Conservation (phyloP, 2,329 filamentous ascomycete species). For the Colletotrichum sp. region DNA sequence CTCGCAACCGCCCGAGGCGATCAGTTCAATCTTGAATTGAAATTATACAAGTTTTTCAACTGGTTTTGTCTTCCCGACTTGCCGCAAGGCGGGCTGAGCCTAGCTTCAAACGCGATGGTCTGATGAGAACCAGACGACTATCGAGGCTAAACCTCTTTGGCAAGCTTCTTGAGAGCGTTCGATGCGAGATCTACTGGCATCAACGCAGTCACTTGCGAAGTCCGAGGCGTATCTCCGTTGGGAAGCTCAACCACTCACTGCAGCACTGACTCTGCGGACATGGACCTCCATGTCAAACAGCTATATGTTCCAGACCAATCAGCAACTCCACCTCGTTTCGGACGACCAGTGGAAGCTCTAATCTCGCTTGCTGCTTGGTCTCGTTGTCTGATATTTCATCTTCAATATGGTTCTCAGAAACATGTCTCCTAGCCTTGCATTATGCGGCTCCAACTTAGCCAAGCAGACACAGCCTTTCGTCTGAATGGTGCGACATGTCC, state of each 20-base stretch:
- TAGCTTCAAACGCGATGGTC: background rate
- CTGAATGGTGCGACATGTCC: constrained; percentile 11
- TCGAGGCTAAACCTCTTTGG: background rate
- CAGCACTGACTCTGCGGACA: background rate
- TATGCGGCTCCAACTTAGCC: background rate
- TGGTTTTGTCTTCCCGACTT: background rate
- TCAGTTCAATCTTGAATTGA: background rate
- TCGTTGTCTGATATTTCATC: background rate
- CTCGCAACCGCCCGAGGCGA: background rate
- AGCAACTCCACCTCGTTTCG: background rate
- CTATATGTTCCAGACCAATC: background rate
- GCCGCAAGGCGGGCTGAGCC: background rate
- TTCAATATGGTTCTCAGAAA: background rate
- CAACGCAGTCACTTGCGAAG: background rate
- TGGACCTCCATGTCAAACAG: constrained; percentile 10
- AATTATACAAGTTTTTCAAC: background rate
- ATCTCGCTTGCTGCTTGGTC: background rate
- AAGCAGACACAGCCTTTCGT: constrained; percentile 6
- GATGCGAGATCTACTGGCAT: background rate
- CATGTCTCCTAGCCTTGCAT: background rate
- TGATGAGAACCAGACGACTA: background rate
- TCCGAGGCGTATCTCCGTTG: background rate
- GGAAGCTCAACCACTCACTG: background rate
- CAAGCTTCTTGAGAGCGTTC: background rate
- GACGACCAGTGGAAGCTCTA: background rate